These are phyloP conservation scores for Stylosanthes scabra DNA, from an alignment of 331 rosid genomes.

Conservation along the genomic window DNA sequence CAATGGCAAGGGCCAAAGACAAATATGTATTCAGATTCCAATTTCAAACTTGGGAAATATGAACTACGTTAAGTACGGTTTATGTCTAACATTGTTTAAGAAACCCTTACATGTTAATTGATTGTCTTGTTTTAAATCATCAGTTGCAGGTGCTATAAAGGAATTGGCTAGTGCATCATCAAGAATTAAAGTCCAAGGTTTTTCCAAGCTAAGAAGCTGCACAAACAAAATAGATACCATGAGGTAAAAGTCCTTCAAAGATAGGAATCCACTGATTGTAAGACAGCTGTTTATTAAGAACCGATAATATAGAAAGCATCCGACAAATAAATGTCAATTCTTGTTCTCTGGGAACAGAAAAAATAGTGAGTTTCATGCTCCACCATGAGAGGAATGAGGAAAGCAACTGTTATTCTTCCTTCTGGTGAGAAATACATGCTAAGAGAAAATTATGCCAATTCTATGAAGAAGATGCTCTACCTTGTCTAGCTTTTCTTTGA, in stretches of 20 bases:
- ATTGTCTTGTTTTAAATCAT: constrained; percentile 78
- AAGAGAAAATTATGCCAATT: constrained; percentile 4
- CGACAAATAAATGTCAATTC: too few species aligned
- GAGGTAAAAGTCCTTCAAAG: constrained; percentile 21
- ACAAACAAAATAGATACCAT: constrained; percentile 36
- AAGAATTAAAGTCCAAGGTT: constrained; percentile 86
- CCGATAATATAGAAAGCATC: constrained; percentile 16
- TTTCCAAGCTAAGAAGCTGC: constrained; percentile 86
- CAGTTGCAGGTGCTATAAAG: constrained; percentile 86
- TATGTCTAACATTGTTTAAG: constrained; percentile 3
- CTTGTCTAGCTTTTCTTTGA: constrained; percentile 70
- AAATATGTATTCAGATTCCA: constrained; percentile 23
- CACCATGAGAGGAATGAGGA: constrained; percentile 8
- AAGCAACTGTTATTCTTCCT: constrained; percentile 6
- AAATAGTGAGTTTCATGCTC: neutral
- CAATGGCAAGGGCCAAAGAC: neutral
- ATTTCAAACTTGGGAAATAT: constrained; percentile 1
- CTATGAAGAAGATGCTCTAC: constrained; percentile 46
- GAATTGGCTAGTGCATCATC: constrained; percentile 96
- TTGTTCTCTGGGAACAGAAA: neutral
- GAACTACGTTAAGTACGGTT: neutral
- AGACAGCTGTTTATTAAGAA: neutral
- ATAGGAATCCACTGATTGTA: constrained; percentile 1
- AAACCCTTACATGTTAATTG: constrained; percentile 79
- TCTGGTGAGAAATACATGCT: neutral